Conservation (phyloP, 768 basidiomycete genomes). For the Holtermannia corniformis region DNA sequence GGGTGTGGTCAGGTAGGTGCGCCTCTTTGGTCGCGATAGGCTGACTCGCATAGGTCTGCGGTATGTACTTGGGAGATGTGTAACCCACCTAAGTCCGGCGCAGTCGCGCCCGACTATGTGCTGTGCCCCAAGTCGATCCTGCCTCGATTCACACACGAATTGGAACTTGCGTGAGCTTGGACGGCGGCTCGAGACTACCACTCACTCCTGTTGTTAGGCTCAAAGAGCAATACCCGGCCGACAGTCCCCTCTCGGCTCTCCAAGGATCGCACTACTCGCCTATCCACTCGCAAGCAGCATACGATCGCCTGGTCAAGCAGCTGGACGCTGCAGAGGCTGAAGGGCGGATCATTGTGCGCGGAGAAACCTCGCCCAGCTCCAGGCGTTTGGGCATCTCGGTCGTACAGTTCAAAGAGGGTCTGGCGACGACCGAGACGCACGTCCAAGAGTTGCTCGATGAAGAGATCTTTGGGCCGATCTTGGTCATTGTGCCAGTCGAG, state of each 20-base stretch:
- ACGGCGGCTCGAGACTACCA: background rate
- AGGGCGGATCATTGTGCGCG: constrained; percentile 32
- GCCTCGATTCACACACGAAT: constrained; percentile 25
- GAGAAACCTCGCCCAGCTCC: constrained; percentile 18
- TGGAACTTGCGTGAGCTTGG: constrained; percentile 17
- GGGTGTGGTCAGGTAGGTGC: constrained; percentile 30
- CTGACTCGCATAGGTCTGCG: constrained; percentile 22
- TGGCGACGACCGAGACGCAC: constrained; percentile 12
- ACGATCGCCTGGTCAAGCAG: constrained; percentile 21
- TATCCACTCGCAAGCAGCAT: constrained; percentile 9
- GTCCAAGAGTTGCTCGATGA: constrained; percentile 24
- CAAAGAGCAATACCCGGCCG: background rate
- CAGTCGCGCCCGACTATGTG: constrained; percentile 38
- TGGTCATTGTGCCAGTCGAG: constrained; percentile 37
- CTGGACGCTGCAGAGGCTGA: constrained; percentile 27
- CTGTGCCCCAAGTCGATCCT: constrained; percentile 24
- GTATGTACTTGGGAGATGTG: constrained; percentile 3
- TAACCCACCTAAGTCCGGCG: background rate
- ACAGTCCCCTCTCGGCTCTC: background rate
- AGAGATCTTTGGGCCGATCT: constrained; percentile 41
- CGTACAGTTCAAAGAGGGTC: constrained; percentile 21
- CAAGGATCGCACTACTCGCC: background rate
- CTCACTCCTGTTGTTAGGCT: background rate
- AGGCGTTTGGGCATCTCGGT: constrained; percentile 35
- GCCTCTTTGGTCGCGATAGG: background rate